These are phyloP conservation scores for Backusella parvicylindrica DNA, from an alignment of 192 early-diverging fungal genomes.

Conservation along the genomic window DNA sequence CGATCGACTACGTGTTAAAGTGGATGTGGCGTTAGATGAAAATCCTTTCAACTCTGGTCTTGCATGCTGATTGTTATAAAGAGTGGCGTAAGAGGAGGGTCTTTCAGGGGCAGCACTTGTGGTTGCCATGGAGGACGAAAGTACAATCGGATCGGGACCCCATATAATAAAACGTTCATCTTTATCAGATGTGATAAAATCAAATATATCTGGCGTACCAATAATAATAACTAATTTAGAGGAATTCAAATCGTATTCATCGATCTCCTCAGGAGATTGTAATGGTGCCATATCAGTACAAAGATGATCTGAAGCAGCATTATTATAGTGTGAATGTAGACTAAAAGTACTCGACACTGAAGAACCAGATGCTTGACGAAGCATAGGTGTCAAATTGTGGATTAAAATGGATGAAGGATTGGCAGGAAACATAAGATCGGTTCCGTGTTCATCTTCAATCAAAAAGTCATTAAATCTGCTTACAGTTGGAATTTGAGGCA, in stretches of 20 bases:
- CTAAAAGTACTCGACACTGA: not conserved
- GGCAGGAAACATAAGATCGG: constrained; percentile 11
- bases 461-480: constrained; percentile 19
- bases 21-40: constrained; percentile 9
- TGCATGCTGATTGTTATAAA: not conserved
- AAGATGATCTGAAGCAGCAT: not conserved
- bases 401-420: constrained; percentile 15
- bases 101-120: not conserved
- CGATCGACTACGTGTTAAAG: not conserved
- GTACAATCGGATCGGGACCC: constrained; percentile 23
- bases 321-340: not conserved
- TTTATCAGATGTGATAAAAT: constrained; percentile 27
- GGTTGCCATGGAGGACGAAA: constrained; percentile 14
- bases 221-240: constrained; percentile 20
- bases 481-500: constrained; percentile 19
- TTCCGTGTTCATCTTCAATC: constrained; percentile 12
- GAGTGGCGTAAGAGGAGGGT: not conserved
- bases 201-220: constrained; percentile 32
- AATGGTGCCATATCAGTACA: not conserved
- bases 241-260: constrained; percentile 10
- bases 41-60: constrained; percentile 9
- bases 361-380: not conserved
- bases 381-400: not conserved
- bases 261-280: not conserved
- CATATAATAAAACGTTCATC: constrained; percentile 37